Evolutionary conservation across 768 basidiomycete species (phyloP).

Genomic region (Suillus subluteus): DNA sequence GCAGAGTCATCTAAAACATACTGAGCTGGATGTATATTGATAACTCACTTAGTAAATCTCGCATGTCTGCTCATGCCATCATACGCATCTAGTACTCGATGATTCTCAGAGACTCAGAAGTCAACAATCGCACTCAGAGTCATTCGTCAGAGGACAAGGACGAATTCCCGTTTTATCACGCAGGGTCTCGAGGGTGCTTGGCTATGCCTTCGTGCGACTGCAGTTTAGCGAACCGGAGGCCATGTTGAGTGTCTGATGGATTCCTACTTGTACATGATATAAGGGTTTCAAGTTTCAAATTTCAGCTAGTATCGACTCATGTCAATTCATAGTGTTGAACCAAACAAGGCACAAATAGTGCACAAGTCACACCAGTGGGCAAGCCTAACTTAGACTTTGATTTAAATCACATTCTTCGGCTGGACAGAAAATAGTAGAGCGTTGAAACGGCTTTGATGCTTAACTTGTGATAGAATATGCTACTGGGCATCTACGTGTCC

Average conservation of each 20-base stretch:
- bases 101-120: no score
- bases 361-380: neutral
- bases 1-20: neutral
- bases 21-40: neutral
- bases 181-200: neutral
- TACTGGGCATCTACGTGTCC: conserved; percentile 7
- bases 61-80: neutral
- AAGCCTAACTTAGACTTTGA: neutral
- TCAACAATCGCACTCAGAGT: neutral
- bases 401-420: neutral
- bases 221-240: neutral
- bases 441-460: conserved; percentile 2
- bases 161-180: neutral
- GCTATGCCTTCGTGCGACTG: neutral
- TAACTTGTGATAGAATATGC: conserved; percentile 5
- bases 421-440: neutral
- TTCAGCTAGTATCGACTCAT: no score
- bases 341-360: conserved; percentile 1
- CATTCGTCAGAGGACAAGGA: neutral
- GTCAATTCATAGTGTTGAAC: neutral
- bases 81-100: neutral
- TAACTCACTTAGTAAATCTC: neutral
- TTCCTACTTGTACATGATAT: neutral
- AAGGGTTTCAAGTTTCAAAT: no score
- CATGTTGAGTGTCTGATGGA: neutral